Conservation (phyloP, 1,284 basidiomycete genomes). For the Rhodotorula sp. region DNA sequence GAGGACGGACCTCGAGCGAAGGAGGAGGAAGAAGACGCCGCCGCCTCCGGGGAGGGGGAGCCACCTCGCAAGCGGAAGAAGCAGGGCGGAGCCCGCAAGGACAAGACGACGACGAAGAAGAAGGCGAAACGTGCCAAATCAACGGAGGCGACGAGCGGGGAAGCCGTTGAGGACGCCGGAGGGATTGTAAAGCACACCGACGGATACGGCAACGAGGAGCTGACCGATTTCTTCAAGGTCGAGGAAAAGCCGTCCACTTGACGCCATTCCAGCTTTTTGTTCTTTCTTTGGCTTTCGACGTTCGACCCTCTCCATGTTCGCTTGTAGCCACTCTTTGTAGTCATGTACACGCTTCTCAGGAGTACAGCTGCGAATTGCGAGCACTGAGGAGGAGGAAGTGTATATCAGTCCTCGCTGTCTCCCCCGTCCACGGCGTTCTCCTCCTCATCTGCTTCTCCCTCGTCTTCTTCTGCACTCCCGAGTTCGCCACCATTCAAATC, state of each 20-base stretch:
- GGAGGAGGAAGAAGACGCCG: not conserved
- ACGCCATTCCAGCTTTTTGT: not conserved
- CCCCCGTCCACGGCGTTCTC: not conserved
- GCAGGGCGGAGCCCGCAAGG: not conserved
- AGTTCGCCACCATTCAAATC: not conserved
- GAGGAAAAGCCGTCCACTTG: not conserved
- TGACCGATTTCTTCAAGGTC: slow-evolving; percentile 12
- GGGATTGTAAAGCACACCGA: not conserved
- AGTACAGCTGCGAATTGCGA: too few species aligned
- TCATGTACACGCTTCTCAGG: not conserved
- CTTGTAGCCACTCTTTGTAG: not conserved
- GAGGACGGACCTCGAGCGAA: not conserved
- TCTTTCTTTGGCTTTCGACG: too few species aligned
- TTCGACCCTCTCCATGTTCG: too few species aligned
- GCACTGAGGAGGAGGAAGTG: too few species aligned
- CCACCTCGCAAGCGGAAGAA: too few species aligned
- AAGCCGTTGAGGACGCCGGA: not conserved
- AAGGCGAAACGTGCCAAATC: not conserved
- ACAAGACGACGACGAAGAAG: not conserved
- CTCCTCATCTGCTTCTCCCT: not conserved
- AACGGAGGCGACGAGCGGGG: not conserved
- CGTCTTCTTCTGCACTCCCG: not conserved
- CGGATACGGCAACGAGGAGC: slow-evolving; percentile 10
- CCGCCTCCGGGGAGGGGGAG: too few species aligned
- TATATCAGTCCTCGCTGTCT: not conserved